These are phyloP conservation scores for Tulasnella sp. DNA, from an alignment of 768 basidiomycete genomes.

Conservation along the genomic window DNA sequence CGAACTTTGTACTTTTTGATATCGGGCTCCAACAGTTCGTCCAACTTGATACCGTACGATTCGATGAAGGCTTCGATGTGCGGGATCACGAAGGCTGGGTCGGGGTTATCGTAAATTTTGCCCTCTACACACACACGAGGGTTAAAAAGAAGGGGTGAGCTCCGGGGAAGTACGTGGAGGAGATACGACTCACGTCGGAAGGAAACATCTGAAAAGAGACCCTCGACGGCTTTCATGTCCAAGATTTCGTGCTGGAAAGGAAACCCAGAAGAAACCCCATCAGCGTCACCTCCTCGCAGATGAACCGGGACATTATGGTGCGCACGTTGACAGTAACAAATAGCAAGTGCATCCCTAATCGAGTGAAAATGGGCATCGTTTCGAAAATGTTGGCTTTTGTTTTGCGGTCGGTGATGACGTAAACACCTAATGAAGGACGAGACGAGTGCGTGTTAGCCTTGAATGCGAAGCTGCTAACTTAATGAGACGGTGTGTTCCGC, in stretches of 20 bases:
- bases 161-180: no score
- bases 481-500: neutral
- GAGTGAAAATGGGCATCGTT: constrained; percentile 64
- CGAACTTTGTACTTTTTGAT: constrained; percentile 49
- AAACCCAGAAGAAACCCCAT: no score
- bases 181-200: constrained; percentile 40
- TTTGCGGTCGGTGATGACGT: constrained; percentile 36
- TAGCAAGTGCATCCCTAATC: constrained; percentile 71
- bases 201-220: constrained; percentile 53
- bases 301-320: no score
- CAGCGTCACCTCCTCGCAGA: no score
- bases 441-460: neutral
- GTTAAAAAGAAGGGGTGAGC: neutral
- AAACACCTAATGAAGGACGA: constrained; percentile 30
- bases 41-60: constrained; percentile 51
- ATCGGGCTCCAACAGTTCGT: constrained; percentile 65
- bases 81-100: constrained; percentile 27
- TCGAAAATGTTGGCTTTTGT: constrained; percentile 57
- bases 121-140: constrained; percentile 17
- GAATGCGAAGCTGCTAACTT: neutral
- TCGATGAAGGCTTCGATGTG: constrained; percentile 42
- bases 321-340: constrained; percentile 49
- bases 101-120: constrained; percentile 24
- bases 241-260: constrained; percentile 36
- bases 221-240: constrained; percentile 47